These are phyloP conservation scores for Saitozyma sp. DNA, from an alignment of 768 basidiomycete genomes.

Conservation along the genomic window DNA sequence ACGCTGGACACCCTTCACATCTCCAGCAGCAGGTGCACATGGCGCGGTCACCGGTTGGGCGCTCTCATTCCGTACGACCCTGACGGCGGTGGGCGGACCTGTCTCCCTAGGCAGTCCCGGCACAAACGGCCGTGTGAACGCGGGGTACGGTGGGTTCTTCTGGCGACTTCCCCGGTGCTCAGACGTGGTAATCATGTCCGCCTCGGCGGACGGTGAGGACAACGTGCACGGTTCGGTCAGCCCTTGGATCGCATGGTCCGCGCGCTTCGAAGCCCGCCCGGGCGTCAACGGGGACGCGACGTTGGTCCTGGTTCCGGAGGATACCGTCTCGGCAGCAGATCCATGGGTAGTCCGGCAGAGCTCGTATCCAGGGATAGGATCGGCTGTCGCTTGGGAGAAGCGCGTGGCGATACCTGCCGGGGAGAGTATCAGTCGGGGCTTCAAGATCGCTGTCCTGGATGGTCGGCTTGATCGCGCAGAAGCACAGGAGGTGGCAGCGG, in stretches of 20 bases:
- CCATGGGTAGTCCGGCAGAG: conserved; percentile 12
- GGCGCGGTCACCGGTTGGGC: background rate
- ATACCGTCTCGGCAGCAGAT: background rate
- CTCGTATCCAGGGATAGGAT: conserved; percentile 12
- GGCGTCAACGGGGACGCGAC: conserved; percentile 11
- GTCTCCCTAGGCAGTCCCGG: conserved; percentile 18
- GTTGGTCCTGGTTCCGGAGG: conserved; percentile 6
- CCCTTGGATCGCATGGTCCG: conserved; percentile 13
- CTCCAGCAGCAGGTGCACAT: background rate
- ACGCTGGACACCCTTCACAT: background rate
- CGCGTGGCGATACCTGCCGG: background rate
- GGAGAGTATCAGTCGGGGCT: background rate
- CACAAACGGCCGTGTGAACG: conserved; percentile 9
- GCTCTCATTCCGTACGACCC: conserved; percentile 1
- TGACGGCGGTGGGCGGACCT: conserved; percentile 4
- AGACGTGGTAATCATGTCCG: conserved; percentile 7
- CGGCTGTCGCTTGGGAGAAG: conserved; percentile 15
- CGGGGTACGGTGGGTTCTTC: conserved; percentile 16
- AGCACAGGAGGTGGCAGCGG: conserved; percentile 4
- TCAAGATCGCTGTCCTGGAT: conserved; percentile 10
- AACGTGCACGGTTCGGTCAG: conserved; percentile 4
- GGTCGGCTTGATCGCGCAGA: conserved; percentile 2
- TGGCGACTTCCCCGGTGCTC: conserved; percentile 17
- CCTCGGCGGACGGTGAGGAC: conserved; percentile 12
- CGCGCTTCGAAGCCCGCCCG: conserved; percentile 6